phyloP scores from a whole-genome alignment of 768 basidiomycete genomes.

The Megacollybia marginata region DNA sequence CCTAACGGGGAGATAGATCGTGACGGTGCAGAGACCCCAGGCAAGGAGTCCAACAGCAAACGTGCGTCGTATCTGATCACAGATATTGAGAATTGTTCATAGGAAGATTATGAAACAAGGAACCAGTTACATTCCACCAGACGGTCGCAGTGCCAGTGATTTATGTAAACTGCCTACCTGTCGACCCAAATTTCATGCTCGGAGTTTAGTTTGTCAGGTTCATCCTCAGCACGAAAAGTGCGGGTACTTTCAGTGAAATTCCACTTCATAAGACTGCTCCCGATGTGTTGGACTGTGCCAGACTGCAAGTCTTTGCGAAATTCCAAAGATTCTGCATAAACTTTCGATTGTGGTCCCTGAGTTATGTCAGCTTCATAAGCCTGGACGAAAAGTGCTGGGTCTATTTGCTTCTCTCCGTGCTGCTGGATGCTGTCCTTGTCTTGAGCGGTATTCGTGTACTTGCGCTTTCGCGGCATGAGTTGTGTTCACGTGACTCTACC shows the following conservation, averaged over 20 bases:
- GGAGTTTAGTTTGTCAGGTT: not conserved
- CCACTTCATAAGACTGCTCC: constrained; percentile 17
- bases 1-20: constrained; percentile 30
- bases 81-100: constrained; percentile 5
- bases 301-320: not conserved
- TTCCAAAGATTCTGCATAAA: constrained; percentile 25
- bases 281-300: not conserved
- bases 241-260: constrained; percentile 9
- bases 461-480: too few relatives aligned
- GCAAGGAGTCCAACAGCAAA: constrained; percentile 49
- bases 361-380: constrained; percentile 75
- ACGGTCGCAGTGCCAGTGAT: not conserved
- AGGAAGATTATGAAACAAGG: not conserved
- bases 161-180: constrained; percentile 58
- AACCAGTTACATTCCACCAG: not conserved
- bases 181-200: constrained; percentile 60
- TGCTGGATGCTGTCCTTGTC: too few relatives aligned
- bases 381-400: constrained; percentile 42
- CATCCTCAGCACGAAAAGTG: constrained; percentile 15
- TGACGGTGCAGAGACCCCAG: not conserved
- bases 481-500: too few relatives aligned
- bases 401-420: constrained; percentile 1
- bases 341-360: constrained; percentile 39
- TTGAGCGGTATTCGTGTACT: too few relatives aligned
- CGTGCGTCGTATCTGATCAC: constrained; percentile 70